phyloP scores from a whole-genome alignment of 148 eudicot genomes.

The Rhododendron ovatum region DNA sequence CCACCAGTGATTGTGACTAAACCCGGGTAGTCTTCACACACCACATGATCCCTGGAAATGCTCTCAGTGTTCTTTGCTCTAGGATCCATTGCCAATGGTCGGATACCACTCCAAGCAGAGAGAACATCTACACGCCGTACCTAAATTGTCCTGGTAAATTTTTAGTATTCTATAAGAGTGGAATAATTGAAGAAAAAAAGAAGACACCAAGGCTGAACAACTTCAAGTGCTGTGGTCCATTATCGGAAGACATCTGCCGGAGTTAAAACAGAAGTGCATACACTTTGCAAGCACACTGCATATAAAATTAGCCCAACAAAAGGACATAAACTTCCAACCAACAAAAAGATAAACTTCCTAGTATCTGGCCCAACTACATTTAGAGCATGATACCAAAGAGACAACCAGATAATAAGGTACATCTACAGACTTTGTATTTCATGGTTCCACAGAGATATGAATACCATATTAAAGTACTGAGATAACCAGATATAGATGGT shows the following conservation, averaged over 20 bases:
- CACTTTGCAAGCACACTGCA: background rate
- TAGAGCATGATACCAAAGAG: background rate
- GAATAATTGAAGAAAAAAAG: background rate
- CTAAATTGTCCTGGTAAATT: constrained; percentile 27
- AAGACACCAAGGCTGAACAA: background rate
- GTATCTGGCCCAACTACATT: background rate
- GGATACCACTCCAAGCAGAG: constrained; percentile 99
- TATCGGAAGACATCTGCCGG: background rate
- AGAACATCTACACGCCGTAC: constrained; percentile 93
- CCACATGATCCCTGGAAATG: constrained; percentile 95
- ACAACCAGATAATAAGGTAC: constrained; percentile 1
- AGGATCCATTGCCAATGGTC: constrained; percentile 95
- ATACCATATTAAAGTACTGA: background rate
- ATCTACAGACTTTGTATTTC: background rate
- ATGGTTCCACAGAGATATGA: background rate
- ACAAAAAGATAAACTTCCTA: background rate
- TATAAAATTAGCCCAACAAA: background rate
- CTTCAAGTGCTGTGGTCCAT: background rate
- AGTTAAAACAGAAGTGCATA: background rate
- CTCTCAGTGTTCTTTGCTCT: constrained; percentile 89
- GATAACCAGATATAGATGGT: background rate
- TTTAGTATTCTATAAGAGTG: constrained; percentile 9
- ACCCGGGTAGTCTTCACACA: constrained; percentile 90
- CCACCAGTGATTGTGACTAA: constrained; percentile 98
- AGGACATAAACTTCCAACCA: background rate